Conservation (phyloP, 2,329 filamentous ascomycete species). For the Beauveria sp. region DNA sequence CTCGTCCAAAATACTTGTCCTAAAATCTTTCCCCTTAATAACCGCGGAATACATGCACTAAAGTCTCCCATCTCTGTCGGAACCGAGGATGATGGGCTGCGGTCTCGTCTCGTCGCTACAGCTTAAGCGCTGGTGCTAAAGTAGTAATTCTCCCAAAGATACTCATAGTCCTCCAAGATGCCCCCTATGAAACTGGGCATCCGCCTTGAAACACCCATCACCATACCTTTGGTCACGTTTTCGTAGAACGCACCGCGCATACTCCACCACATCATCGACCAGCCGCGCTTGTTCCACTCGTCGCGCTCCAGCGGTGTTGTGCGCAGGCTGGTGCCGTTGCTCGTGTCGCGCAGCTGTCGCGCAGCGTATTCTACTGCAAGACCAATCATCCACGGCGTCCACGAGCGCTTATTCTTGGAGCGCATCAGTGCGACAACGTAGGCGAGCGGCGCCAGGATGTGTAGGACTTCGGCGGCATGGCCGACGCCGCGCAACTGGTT, state of each 20-base stretch:
- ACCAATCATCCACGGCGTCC: constrained; percentile 88
- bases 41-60: too few relatives aligned
- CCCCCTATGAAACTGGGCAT: constrained; percentile 75
- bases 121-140: constrained; percentile 55
- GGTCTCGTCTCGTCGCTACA: neutral
- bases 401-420: constrained; percentile 65
- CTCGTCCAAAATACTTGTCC: neutral
- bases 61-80: too few relatives aligned
- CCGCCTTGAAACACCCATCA: constrained; percentile 64
- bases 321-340: constrained; percentile 63
- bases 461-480: constrained; percentile 80
- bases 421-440: constrained; percentile 78
- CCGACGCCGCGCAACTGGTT: constrained; percentile 67
- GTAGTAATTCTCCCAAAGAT: constrained; percentile 97
- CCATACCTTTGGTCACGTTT: constrained; percentile 72
- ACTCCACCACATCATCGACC: constrained; percentile 89
- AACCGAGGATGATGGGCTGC: too few relatives aligned
- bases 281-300: constrained; percentile 79
- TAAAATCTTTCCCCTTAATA: neutral
- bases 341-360: constrained; percentile 65
- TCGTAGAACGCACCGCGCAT: constrained; percentile 98
- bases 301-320: constrained; percentile 85
- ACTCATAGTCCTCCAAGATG: constrained; percentile 92
- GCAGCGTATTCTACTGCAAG: constrained; percentile 80
- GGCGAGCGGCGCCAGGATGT: constrained; percentile 80